These are phyloP conservation scores for Pseudocercospora vitis DNA, from an alignment of 2,329 filamentous ascomycete genomes.

Conservation along the genomic window DNA sequence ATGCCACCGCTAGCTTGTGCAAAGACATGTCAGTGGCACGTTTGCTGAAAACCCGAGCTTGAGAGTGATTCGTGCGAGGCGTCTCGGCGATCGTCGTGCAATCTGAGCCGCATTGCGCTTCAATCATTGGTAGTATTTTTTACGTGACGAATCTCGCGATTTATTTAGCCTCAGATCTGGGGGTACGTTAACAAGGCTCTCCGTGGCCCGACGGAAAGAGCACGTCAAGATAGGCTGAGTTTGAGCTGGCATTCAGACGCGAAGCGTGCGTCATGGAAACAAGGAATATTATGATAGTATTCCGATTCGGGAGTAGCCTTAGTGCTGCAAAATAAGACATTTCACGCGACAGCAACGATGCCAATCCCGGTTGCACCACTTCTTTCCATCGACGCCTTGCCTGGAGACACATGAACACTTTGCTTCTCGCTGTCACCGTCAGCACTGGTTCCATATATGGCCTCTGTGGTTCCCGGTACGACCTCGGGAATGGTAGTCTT, in stretches of 20 bases:
- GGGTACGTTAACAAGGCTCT: too few relatives aligned
- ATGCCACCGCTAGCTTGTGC: too few relatives aligned
- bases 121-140: too few relatives aligned
- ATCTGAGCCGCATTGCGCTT: neutral
- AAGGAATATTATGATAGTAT: too few relatives aligned
- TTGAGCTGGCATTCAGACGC: too few relatives aligned
- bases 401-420: constrained; percentile 1
- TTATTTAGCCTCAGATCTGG: too few relatives aligned
- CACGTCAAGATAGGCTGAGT: too few relatives aligned
- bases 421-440: constrained; percentile 17
- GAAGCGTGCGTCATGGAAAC: too few relatives aligned
- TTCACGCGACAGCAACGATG: neutral
- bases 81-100: neutral
- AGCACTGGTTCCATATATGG: constrained; percentile 4
- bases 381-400: constrained; percentile 10
- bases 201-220: too few relatives aligned
- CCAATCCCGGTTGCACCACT: constrained; percentile 3
- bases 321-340: neutral
- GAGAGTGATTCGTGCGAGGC: neutral
- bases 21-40: too few relatives aligned
- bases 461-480: constrained; percentile 8
- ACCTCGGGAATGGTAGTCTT: constrained; percentile 12
- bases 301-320: too few relatives aligned
- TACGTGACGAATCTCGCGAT: too few relatives aligned
- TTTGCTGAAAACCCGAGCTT: neutral